Conservation (phyloP, 2,329 filamentous ascomycete species). For the Pezicula neosporulosa region DNA sequence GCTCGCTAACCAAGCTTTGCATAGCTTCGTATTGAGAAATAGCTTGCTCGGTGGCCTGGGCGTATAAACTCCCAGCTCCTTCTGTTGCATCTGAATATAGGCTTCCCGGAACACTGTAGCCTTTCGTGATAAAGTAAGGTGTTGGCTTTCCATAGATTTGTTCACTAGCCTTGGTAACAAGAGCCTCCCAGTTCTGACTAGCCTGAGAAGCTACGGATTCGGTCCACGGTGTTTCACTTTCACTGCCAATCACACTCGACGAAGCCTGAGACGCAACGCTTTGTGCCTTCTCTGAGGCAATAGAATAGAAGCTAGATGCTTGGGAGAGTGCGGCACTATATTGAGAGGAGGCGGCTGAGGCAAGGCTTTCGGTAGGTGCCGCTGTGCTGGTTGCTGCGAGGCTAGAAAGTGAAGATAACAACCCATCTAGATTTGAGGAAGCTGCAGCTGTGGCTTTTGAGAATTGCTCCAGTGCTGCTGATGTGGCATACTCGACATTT, state of each 20-base stretch:
- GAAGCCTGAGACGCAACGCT: conserved; percentile 33
- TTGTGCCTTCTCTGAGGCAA: conserved; percentile 33
- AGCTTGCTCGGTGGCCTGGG: conserved; percentile 58
- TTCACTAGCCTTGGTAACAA: conserved; percentile 26
- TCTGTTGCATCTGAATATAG: conserved; percentile 47
- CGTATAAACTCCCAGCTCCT: conserved; percentile 40
- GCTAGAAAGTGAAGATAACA: too few relatives aligned
- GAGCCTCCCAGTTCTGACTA: conserved; percentile 34
- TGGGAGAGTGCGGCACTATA: too few relatives aligned
- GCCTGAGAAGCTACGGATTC: conserved; percentile 48
- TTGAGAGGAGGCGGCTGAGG: too few relatives aligned
- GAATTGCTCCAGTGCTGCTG: conserved; percentile 15
- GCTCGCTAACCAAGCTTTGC: conserved; percentile 69
- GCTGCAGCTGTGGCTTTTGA: conserved; percentile 31
- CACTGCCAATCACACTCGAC: conserved; percentile 29
- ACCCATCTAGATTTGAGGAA: conserved; percentile 33
- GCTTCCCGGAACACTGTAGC: conserved; percentile 20
- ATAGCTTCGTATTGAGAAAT: conserved; percentile 66
- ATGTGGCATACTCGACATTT: conserved; percentile 17
- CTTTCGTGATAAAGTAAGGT: conserved; percentile 30
- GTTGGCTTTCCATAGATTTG: conserved; percentile 28
- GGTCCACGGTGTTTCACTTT: conserved; percentile 47
- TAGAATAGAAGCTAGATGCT: conserved; percentile 45
- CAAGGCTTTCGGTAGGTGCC: too few relatives aligned
- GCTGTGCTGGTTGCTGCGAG: too few relatives aligned